phyloP scores from a whole-genome alignment of 805 yeast genomes.

The Yamadazyma takamatsuzukensis region DNA sequence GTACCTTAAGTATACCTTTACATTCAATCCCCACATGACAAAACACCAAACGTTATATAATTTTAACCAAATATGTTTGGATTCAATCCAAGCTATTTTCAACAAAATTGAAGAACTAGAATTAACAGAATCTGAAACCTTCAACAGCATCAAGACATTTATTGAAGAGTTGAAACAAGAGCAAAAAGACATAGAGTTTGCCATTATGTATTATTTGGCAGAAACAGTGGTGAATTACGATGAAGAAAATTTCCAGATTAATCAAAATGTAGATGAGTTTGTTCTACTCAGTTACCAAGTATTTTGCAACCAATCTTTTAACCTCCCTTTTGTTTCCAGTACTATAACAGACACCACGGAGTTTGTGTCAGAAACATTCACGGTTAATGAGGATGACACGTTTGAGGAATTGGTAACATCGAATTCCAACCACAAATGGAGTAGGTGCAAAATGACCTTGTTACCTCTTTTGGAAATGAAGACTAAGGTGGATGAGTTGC shows the following conservation, averaged over 20 bases:
- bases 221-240: constrained; percentile 14
- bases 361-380: constrained; percentile 31
- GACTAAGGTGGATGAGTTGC: constrained; percentile 31
- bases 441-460: constrained; percentile 31
- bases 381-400: constrained; percentile 12
- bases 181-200: constrained; percentile 17
- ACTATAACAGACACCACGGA: constrained; percentile 26
- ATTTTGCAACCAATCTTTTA: constrained; percentile 3
- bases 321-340: constrained; percentile 12
- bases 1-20: constrained; percentile 14
- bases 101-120: constrained; percentile 3
- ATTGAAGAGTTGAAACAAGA: constrained; percentile 10
- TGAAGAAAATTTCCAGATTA: constrained; percentile 16
- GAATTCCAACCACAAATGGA: constrained; percentile 33
- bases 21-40: constrained; percentile 14
- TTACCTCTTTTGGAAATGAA: constrained; percentile 33
- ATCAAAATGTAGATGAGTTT: constrained; percentile 13
- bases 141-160: not conserved
- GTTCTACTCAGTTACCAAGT: constrained; percentile 11
- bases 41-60: constrained; percentile 19
- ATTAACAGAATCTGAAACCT: not conserved
- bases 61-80: constrained; percentile 18
- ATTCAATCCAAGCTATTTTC: constrained; percentile 7
- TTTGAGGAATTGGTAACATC: constrained; percentile 21
- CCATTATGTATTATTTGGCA: too few relatives aligned